Evolutionary conservation across 352 stramenopile species (phyloP).

Genomic region (Pythium angustatum): DNA sequence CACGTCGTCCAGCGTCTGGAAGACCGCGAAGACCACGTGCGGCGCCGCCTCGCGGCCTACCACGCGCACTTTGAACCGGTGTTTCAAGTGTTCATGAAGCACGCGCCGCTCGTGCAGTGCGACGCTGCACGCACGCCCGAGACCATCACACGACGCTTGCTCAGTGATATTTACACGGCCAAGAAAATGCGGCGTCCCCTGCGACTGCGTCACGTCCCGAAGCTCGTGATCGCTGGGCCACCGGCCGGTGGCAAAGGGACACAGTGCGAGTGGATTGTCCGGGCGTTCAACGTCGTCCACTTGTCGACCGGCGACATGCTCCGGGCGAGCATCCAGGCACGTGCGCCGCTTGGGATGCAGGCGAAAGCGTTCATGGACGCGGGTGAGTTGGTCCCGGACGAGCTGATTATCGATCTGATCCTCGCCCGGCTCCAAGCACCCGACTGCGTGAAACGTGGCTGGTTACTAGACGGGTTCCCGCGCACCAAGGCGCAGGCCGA

Average conservation of each 20-base stretch:
- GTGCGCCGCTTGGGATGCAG: conserved; percentile 57
- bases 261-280: conserved; percentile 93
- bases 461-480: conserved; percentile 96
- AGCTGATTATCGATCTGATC: conserved; percentile 94
- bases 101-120: conserved; percentile 63
- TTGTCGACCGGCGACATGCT: conserved; percentile 96
- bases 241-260: conserved; percentile 95
- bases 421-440: conserved; percentile 74
- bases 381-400: conserved; percentile 92
- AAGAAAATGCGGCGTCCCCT: conserved; percentile 47
- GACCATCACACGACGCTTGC: conserved; percentile 42
- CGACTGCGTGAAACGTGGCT: conserved; percentile 74
- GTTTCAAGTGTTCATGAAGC: conserved; percentile 74
- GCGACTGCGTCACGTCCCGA: conserved; percentile 45
- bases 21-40: conserved; percentile 84
- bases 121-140: conserved; percentile 56
- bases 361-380: conserved; percentile 93
- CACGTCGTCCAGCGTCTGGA: conserved; percentile 72
- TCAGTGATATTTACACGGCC: conserved; percentile 52
- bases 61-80: conserved; percentile 80
- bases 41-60: conserved; percentile 75
- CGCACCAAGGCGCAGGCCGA: conserved; percentile 84
- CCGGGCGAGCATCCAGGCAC: conserved; percentile 79
- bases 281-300: conserved; percentile 92
- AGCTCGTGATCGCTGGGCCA: conserved; percentile 91